Percentiles rank a stretch among this genome's conserved stretches.
These are phyloP conservation scores for Suhomyces maxii DNA, from an alignment of 1,139 yeast genomes.

Conservation along the genomic window DNA sequence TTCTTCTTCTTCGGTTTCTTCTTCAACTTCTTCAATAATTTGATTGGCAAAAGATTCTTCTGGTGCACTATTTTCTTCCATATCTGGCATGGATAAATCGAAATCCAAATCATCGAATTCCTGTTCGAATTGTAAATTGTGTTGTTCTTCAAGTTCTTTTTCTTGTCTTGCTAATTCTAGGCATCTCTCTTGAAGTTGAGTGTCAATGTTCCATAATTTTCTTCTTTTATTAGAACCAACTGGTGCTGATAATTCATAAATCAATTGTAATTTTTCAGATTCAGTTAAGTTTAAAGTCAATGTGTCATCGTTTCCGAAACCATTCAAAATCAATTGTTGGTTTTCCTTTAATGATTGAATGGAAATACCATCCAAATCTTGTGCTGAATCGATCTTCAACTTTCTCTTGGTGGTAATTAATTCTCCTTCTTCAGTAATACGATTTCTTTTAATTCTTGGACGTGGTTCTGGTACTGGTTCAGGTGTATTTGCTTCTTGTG, in stretches of 20 bases:
- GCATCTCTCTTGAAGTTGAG: constrained; percentile 31
- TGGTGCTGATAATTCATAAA: constrained; percentile 38
- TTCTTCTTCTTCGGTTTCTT: constrained; percentile 12
- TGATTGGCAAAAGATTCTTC: constrained; percentile 6
- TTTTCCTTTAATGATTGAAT: constrained; percentile 34
- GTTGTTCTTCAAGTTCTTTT: constrained; percentile 21
- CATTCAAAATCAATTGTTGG: constrained; percentile 25
- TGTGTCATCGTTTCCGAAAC: constrained; percentile 15
- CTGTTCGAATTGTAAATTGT: constrained; percentile 21
- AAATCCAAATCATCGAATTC: constrained; percentile 33
- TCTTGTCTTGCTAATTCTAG: constrained; percentile 30
- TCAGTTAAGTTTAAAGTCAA: constrained; percentile 31
- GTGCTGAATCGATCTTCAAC: constrained; percentile 35
- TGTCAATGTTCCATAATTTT: constrained; percentile 22
- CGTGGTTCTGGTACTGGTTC: constrained; percentile 13
- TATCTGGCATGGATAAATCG: constrained; percentile 42
- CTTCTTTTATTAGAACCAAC: constrained; percentile 22
- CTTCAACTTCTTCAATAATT: constrained; percentile 8
- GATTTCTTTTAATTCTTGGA: constrained; percentile 21
- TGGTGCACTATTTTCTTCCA: constrained; percentile 22
- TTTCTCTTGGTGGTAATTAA: constrained; percentile 42
- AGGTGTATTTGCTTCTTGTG: constrained; percentile 22
- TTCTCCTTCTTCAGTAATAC: constrained; percentile 40
- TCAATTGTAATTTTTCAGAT: constrained; percentile 35
- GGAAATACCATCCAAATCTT: constrained; percentile 39